phyloP scores from a whole-genome alignment of 805 yeast genomes.

The Ogataea thermomethanolica region DNA sequence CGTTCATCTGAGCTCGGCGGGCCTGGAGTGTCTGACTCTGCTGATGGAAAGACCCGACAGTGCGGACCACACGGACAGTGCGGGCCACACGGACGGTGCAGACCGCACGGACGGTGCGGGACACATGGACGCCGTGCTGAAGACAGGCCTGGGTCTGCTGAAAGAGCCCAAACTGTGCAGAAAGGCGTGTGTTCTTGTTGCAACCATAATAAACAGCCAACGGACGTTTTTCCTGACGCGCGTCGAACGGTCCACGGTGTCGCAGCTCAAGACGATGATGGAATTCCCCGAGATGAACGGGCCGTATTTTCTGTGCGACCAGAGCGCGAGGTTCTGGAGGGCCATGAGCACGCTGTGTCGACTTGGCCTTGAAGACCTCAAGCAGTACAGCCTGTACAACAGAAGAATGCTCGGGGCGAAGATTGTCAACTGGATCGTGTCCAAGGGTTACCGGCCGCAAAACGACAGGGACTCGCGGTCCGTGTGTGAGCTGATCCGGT shows the following conservation, averaged over 20 bases:
- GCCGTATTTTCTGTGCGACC: constrained; percentile 46
- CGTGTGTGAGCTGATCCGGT: background rate
- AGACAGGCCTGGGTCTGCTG: constrained; percentile 36
- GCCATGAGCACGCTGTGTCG: constrained; percentile 37
- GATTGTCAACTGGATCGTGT: constrained; percentile 49
- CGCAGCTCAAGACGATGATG: constrained; percentile 46
- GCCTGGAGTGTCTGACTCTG: background rate
- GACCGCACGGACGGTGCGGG: too few relatives aligned
- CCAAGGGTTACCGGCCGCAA: constrained; percentile 30
- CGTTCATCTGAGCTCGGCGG: background rate
- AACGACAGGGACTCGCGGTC: background rate
- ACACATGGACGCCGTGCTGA: constrained; percentile 21
- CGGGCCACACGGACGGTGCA: too few relatives aligned
- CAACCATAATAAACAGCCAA: background rate
- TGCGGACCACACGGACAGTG: too few relatives aligned
- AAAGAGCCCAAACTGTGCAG: constrained; percentile 29
- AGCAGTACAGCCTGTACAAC: constrained; percentile 18
- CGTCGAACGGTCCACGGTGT: constrained; percentile 26
- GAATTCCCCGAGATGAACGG: constrained; percentile 61
- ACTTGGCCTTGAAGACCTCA: constrained; percentile 31
- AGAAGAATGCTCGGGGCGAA: constrained; percentile 21
- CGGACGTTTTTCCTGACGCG: background rate
- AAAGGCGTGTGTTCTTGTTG: constrained; percentile 20
- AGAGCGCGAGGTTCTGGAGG: constrained; percentile 55
- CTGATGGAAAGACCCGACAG: background rate